phyloP scores from a whole-genome alignment of 495 filamentous ascomycete species.

The Chaetomium tenue region DNA sequence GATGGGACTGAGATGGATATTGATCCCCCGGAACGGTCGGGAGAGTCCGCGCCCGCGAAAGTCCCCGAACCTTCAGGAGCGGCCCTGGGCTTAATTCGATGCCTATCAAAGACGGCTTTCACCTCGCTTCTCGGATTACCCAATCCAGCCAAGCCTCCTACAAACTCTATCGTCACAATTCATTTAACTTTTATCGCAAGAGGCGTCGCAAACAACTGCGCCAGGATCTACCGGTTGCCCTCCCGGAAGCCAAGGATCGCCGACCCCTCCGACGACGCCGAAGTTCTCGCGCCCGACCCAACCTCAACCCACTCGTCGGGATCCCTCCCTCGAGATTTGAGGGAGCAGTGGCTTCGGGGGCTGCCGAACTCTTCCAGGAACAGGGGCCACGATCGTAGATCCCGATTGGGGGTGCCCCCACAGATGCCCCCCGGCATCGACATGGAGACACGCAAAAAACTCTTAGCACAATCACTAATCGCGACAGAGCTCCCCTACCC shows the following conservation, averaged over 20 bases:
- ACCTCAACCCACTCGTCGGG: constrained; percentile 12
- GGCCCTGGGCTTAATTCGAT: constrained; percentile 26
- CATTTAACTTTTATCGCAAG: constrained; percentile 40
- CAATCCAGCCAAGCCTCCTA: constrained; percentile 21
- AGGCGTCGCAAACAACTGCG: constrained; percentile 43
- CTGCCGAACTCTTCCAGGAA: constrained; percentile 22
- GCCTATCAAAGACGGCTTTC: constrained; percentile 37
- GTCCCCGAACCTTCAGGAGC: not conserved
- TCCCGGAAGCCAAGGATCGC: constrained; percentile 11
- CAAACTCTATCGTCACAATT: constrained; percentile 36
- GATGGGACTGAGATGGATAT: constrained; percentile 31
- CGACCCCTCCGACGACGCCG: constrained; percentile 36
- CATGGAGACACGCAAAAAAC: constrained; percentile 49
- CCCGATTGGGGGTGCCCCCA: constrained; percentile 19
- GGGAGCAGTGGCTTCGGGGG: constrained; percentile 48
- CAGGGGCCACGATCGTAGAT: not conserved
- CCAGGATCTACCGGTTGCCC: constrained; percentile 51
- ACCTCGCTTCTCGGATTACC: constrained; percentile 22
- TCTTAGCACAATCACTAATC: constrained; percentile 55
- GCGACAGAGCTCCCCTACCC: constrained; percentile 29
- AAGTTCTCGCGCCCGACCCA: constrained; percentile 44
- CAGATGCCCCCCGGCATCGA: constrained; percentile 28
- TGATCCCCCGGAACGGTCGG: constrained; percentile 21
- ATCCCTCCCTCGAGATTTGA: constrained; percentile 38
- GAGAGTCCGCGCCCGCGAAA: not conserved